A percentile compares a stretch with the other conserved stretches of the same genome.
These are phyloP conservation scores for Vigna hirtella DNA, from an alignment of 306 rosid species.

Conservation along the genomic window DNA sequence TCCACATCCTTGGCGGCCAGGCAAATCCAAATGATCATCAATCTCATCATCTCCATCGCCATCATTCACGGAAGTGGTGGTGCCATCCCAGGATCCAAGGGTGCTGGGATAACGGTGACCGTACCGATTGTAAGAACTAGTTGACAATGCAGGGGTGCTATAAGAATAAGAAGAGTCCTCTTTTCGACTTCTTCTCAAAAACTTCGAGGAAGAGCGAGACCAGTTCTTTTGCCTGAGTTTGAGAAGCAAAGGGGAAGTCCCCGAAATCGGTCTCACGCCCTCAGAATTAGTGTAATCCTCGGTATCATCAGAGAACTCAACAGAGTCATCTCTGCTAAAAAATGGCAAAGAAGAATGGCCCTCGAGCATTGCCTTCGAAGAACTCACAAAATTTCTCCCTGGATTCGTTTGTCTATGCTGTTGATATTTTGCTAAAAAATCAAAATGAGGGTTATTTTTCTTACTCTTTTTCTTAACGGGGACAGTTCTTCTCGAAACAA, in stretches of 20 bases:
- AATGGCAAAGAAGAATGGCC: slow-evolving; percentile 53
- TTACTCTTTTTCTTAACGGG: slow-evolving; percentile 59
- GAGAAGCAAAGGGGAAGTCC: slow-evolving; percentile 73
- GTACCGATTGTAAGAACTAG: slow-evolving; percentile 80
- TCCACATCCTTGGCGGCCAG: slow-evolving; percentile 90
- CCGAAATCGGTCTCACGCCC: slow-evolving; percentile 57
- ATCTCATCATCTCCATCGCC: slow-evolving; percentile 73
- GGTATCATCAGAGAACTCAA: slow-evolving; percentile 77
- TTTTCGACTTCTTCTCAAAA: slow-evolving; percentile 55
- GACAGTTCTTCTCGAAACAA: slow-evolving; percentile 50
- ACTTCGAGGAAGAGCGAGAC: slow-evolving; percentile 66
- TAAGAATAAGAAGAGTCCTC: slow-evolving; percentile 90
- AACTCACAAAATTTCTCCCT: slow-evolving; percentile 47
- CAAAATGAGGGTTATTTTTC: slow-evolving; percentile 57
- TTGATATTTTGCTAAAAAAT: slow-evolving; percentile 55
- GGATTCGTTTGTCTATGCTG: slow-evolving; percentile 12
- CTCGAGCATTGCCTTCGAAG: slow-evolving; percentile 54
- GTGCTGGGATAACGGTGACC: slow-evolving; percentile 74
- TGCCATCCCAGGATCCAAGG: slow-evolving; percentile 92
- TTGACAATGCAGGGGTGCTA: slow-evolving; percentile 94
- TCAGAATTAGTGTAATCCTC: slow-evolving; percentile 74
- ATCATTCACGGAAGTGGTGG: slow-evolving; percentile 78
- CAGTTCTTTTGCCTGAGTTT: slow-evolving; percentile 72
- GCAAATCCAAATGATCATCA: slow-evolving; percentile 76
- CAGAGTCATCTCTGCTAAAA: slow-evolving; percentile 61